Evolutionary conservation across 768 basidiomycete genomes (phyloP), one percentile per base, ranked within the genome.

Genomic region (Mycena olivaceomarginata): DNA sequence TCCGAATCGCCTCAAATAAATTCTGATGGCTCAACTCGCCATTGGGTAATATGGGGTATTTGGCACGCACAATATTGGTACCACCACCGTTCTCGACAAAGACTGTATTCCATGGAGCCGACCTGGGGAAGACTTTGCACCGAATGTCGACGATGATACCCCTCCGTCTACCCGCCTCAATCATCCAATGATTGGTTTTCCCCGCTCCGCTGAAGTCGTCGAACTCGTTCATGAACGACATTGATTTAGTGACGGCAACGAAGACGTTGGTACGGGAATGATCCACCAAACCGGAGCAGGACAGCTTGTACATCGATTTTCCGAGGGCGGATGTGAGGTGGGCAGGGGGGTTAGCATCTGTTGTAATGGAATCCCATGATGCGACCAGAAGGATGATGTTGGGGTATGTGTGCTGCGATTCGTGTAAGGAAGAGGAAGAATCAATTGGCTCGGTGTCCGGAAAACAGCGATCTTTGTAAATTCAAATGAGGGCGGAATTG

Each of bases 321-420:
- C 68, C 68, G 8, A 59, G 10, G 37, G 68, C 15, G 11, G 68
- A 69, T 7, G 68, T 69, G 56, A 59, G 59, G 0, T 69, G 51
- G 6, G 39, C 10, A 16, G 68, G 66, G 1, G 39, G 11, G 41
- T 69, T 69, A 45, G 56, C 68, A 45, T 69, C 68, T 2, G 20
- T 9, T 5, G 4, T 56, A 13, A 69, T 69, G 11, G 68, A 57
- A 22, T 40, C 31, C 31, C 31, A 31, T 4, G 68, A 22, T 15
- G 40, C 68, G 12, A 69, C 56, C 10, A 69, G 68, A 18, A 69
- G 68, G 37, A 69, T 69, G n/a, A 69, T 37, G 18, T 56, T 67
- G 6, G 68, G 68, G 53, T 57, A 69, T 43, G 40, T 59, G 8
- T 46, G 18, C 4, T 5, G 46, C 6, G 22, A 37, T 15, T 15